phyloP scores from a whole-genome alignment of 1,284 basidiomycete genomes.

The Ganoderma multipileum region DNA sequence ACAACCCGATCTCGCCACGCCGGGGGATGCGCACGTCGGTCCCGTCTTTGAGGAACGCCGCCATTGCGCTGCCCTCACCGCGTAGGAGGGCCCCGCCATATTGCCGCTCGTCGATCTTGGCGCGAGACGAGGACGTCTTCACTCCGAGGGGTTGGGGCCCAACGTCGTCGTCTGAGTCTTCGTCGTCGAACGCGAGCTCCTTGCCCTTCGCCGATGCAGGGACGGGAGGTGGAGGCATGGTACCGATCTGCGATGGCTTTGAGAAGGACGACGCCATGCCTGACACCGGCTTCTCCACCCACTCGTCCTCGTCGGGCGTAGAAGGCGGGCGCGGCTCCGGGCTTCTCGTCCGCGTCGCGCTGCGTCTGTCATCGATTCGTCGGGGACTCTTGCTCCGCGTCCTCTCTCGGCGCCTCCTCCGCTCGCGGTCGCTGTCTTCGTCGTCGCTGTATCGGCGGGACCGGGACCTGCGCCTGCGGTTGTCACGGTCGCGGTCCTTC shows the following conservation, averaged over 20 bases:
- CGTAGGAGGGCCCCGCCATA: conserved; percentile 89
- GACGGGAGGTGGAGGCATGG: conserved; percentile 30
- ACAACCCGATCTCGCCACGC: conserved; percentile 97
- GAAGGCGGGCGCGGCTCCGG: conserved; percentile 38
- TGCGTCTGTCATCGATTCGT: conserved; percentile 30
- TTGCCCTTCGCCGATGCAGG: conserved; percentile 21
- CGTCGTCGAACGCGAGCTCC: conserved; percentile 25
- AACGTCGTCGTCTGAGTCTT: conserved; percentile 56
- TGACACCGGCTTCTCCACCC: conserved; percentile 70
- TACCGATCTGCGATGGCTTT: conserved; percentile 26
- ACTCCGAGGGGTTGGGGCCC: conserved; percentile 62
- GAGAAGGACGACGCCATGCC: conserved; percentile 34
- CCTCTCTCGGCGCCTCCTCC: conserved; percentile 36
- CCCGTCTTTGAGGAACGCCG: conserved; percentile 90
- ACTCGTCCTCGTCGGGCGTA: conserved; percentile 61
- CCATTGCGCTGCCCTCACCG: conserved; percentile 98
- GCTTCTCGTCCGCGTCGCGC: conserved; percentile 38
- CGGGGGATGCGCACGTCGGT: conserved; percentile 92
- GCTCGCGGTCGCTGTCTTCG: conserved; percentile 45
- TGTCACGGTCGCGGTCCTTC: conserved; percentile 45
- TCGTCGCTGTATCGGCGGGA: conserved; percentile 46
- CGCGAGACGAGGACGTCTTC: conserved; percentile 45
- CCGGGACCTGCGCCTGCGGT: conserved; percentile 34
- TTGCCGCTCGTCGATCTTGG: conserved; percentile 75
- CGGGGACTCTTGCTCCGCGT: conserved; percentile 31